Base-by-base conservation (phyloP, 2,329 filamentous ascomycete species). In the Drechslerella coelobrocha region DNA sequence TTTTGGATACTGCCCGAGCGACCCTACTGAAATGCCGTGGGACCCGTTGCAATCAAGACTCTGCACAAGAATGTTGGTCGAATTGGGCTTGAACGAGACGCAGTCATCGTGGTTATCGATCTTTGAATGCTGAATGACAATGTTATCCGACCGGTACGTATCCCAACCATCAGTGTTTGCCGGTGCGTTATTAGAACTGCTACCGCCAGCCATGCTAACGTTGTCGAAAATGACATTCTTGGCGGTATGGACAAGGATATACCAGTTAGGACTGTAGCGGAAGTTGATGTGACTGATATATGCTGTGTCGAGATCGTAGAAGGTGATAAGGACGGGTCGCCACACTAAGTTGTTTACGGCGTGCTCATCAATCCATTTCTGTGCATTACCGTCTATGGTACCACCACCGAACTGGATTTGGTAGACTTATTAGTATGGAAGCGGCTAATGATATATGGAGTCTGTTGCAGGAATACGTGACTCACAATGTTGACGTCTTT, bases 11-110 rank as follows among this genome's bases (percentile, higher is more conserved):
- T 90, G 88, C 23, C 88, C 88, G 0, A 90, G 79, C 0, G 86
- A 89, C 6, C 88, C 88, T n/a, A 90, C 86, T 8, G 84, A 87
- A 73, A 90, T 89, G 39, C 88, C 88, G 75, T 90, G 88, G 2
- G 86, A 89, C 31, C 87, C 87, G 75, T 87, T 88, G 78, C 88
- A 90, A 68, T 81, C 79, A 2, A 90, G 79, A 72, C 87, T 86
- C 76, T 90, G 87, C 3, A 90, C 83, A 2, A 90, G 77, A 6
- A 90, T 84, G 73, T 89, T 83, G 45, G 86, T 89, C 74, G 83
- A 86, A 77, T 90, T 90, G 17, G 88, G 88, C 78, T 90, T 90
- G 82, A 90, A 90, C 0, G 86, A 87, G 10, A 90, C 86, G 68
- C 88, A 91, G 76, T 91, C 86, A 76, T 90, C 87, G 34, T 84